Evolutionary conservation across 768 basidiomycete genomes (phyloP), one percentile per base, ranked within the genome.

Genomic region (Pleurotus ostreatus): DNA sequence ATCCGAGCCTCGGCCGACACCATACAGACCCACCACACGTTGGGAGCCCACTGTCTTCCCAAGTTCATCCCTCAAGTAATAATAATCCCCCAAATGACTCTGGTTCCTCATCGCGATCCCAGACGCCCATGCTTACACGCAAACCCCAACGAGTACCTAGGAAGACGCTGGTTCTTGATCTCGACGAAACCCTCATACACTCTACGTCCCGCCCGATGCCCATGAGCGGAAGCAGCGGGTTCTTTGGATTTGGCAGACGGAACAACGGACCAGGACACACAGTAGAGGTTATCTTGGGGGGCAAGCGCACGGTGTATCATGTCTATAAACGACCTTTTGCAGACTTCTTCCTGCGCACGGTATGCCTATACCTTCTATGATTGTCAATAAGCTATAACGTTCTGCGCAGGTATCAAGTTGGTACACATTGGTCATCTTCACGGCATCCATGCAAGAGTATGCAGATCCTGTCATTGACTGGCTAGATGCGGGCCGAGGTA

Each of bases 381-480:
- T 51, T 25, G 46, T 55, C 44, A 51, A 25, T 54, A 58, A 54
- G 57, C 39, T 59, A 43, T 40, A 20, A 22, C 30, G 30, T 44
- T 57, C 43, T n/a, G 5, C 20, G 8, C 63, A 98, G 95, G 96
- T 98, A 40, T 95, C 97, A 26, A 80, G 87, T 22, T 99, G 97
- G 97, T 99, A 99, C 73, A 98, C 95, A 1, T 82, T 99, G 58
- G 94, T 99, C 53, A 94, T 99, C 60, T 99, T 96, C 73, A 99
- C 97, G 30, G 97, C 97, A 5, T 98, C 96, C 7, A 93, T 99
- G 92, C 90, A 94, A 66, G 97, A 99, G 72, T 99, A 99, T 69
- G 97, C 97, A 59, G 97, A 99, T 75, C 97, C 97, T 0, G 95
- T 99, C 25, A 99, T 99, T 62, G 97, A 99, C 72, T 99, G 97